Conservation (phyloP, 2,329 filamentous ascomycete species). For the Beauveria brongniartii region DNA sequence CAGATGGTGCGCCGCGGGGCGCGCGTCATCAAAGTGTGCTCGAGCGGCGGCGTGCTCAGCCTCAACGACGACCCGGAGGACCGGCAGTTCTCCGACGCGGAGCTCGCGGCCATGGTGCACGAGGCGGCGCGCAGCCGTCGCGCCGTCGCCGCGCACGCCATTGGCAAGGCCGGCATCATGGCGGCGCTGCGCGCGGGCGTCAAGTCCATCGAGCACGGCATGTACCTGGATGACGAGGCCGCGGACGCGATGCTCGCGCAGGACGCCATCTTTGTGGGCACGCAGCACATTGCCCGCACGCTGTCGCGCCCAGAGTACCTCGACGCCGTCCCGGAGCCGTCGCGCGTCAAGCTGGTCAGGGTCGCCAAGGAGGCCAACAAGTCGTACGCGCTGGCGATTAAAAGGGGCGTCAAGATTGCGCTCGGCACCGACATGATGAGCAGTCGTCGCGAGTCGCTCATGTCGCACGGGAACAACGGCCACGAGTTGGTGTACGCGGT, state of each 20-base stretch:
- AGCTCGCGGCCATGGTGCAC: conserved; percentile 34
- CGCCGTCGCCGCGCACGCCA: conserved; percentile 34
- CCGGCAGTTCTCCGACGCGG: conserved; percentile 35
- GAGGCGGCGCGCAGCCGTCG: conserved; percentile 32
- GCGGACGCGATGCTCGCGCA: conserved; percentile 36
- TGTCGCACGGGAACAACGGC: conserved; percentile 34
- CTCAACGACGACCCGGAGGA: conserved; percentile 34
- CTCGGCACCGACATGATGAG: conserved; percentile 38
- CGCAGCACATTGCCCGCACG: conserved; percentile 33
- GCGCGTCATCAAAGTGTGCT: conserved; percentile 38
- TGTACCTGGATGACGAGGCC: conserved; percentile 37
- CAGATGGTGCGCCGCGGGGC: conserved; percentile 37
- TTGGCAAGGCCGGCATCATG: conserved; percentile 39
- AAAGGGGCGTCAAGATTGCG: conserved; percentile 36
- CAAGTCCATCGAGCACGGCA: conserved; percentile 40
- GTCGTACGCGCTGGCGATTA: conserved; percentile 34
- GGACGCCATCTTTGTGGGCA: conserved; percentile 35
- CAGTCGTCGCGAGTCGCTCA: conserved; percentile 22
- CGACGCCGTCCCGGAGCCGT: conserved; percentile 23
- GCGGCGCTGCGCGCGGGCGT: conserved; percentile 35
- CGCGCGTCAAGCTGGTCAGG: conserved; percentile 30
- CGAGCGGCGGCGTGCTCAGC: conserved; percentile 35
- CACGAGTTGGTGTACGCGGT: conserved; percentile 38
- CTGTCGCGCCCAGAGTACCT: conserved; percentile 22
- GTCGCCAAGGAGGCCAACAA: conserved; percentile 27